Conservation (phyloP, 2,329 filamentous ascomycete genomes). For the Colletotrichum destructivum region DNA sequence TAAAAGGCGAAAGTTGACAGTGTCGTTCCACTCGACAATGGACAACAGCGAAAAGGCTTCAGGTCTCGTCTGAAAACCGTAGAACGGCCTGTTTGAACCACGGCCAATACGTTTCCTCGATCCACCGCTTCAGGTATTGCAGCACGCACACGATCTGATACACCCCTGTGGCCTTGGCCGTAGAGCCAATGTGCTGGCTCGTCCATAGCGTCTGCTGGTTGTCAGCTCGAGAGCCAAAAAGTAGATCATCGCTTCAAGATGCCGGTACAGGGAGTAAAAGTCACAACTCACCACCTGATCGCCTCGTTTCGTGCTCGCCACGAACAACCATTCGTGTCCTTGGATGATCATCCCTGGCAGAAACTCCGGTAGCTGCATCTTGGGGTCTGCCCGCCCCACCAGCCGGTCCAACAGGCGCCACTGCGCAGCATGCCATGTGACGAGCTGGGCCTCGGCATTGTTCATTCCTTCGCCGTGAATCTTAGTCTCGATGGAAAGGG, state of each 20-base stretch:
- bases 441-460: slow-evolving; percentile 14
- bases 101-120: slow-evolving; percentile 31
- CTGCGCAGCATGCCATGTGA: slow-evolving; percentile 24
- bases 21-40: too few relatives aligned
- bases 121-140: slow-evolving; percentile 40
- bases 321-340: slow-evolving; percentile 27
- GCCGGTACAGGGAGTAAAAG: too few relatives aligned
- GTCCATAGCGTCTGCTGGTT: slow-evolving; percentile 13
- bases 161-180: slow-evolving; percentile 38
- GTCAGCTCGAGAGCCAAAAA: not conserved
- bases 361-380: slow-evolving; percentile 6
- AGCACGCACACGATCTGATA: slow-evolving; percentile 42
- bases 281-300: slow-evolving; percentile 13
- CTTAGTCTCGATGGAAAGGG: slow-evolving; percentile 27
- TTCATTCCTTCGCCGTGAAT: slow-evolving; percentile 12
- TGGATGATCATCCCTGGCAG: slow-evolving; percentile 21
- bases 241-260: too few relatives aligned
- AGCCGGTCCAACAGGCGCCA: slow-evolving; percentile 16
- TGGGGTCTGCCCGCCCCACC: not conserved
- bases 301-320: slow-evolving; percentile 25
- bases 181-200: slow-evolving; percentile 31
- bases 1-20: too few relatives aligned
- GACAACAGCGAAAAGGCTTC: too few relatives aligned
- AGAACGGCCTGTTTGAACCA: slow-evolving; percentile 19
- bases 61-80: not conserved